Evolutionary conservation across 208 protist species (phyloP).

Genomic region (Kentomonas sorsogonicus): DNA sequence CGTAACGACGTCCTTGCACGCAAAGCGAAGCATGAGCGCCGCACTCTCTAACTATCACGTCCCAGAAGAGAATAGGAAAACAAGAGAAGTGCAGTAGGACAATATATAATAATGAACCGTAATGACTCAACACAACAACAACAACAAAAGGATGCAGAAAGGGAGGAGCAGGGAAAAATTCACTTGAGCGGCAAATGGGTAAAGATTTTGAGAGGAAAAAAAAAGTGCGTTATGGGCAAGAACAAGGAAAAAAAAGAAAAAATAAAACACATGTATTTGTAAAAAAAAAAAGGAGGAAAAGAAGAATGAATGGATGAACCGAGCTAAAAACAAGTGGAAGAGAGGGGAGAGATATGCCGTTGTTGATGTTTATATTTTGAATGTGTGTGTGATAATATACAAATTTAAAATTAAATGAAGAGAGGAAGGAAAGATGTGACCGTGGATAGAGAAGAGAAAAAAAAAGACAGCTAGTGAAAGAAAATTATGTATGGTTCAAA

Average conservation of each 20-base stretch:
- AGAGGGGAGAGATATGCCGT: background rate
- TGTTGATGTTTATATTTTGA: background rate
- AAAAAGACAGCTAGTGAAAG: background rate
- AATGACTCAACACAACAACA: no score
- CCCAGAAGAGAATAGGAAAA: background rate
- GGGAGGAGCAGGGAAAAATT: no score
- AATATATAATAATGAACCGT: constrained; percentile 10
- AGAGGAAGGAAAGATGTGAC: background rate
- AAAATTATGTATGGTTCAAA: background rate
- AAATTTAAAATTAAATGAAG: constrained; percentile 4
- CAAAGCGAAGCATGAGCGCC: constrained; percentile 16
- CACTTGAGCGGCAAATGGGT: no score
- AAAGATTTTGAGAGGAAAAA: no score
- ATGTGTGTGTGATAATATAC: background rate
- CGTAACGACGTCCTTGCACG: constrained; percentile 18
- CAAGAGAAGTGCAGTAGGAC: background rate
- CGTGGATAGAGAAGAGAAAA: background rate
- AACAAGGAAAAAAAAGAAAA: constrained; percentile 14
- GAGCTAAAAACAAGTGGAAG: background rate
- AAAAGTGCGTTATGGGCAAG: constrained; percentile 7
- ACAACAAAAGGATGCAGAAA: no score
- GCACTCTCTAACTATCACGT: no score
- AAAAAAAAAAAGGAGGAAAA: constrained; percentile 2
- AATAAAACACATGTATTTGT: background rate
- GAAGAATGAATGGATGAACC: constrained; percentile 9